These are phyloP conservation scores for Penicillium sp. DNA, from an alignment of 2,329 filamentous ascomycete species.

Conservation along the genomic window DNA sequence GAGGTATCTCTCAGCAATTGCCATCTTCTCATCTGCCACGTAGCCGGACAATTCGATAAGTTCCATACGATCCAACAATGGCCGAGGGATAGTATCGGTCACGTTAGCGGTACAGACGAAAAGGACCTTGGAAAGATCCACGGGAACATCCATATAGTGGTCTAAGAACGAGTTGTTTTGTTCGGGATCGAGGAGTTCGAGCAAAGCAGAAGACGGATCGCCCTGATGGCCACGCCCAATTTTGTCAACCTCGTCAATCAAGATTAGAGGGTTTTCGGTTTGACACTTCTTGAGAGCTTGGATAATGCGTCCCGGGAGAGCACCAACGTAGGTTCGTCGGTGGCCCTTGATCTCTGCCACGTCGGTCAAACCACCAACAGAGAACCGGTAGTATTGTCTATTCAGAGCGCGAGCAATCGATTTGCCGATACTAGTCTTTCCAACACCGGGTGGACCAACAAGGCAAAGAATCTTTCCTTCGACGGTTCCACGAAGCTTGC, in stretches of 20 bases:
- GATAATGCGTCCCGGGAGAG: conserved; percentile 91
- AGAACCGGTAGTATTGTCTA: conserved; percentile 96
- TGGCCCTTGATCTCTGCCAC: conserved; percentile 99
- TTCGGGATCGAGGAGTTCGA: conserved; percentile 92
- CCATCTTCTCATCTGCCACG: conserved; percentile 97
- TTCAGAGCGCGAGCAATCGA: conserved; percentile 94
- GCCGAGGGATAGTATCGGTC: conserved; percentile 95
- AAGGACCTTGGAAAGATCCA: conserved; percentile 93
- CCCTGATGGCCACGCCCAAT: conserved; percentile 95
- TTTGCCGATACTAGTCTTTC: conserved; percentile 98
- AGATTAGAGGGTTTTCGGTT: conserved; percentile 92
- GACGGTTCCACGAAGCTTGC: conserved; percentile 92
- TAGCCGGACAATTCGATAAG: conserved; percentile 95
- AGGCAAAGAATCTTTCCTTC: conserved; percentile 98
- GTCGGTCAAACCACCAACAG: conserved; percentile 92
- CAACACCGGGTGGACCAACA: conserved; percentile 93
- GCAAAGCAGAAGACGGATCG: conserved; percentile 87
- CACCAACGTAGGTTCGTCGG: conserved; percentile 91
- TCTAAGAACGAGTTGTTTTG: conserved; percentile 97
- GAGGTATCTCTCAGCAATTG: conserved; percentile 90
- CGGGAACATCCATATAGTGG: conserved; percentile 97
- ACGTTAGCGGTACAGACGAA: conserved; percentile 99
- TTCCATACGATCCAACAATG: conserved; percentile 94
- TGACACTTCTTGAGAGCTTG: conserved; percentile 98
- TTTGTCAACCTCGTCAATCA: conserved; percentile 98